Conservation (phyloP, 2,329 filamentous ascomycete species). For the Penicillium sp. region DNA sequence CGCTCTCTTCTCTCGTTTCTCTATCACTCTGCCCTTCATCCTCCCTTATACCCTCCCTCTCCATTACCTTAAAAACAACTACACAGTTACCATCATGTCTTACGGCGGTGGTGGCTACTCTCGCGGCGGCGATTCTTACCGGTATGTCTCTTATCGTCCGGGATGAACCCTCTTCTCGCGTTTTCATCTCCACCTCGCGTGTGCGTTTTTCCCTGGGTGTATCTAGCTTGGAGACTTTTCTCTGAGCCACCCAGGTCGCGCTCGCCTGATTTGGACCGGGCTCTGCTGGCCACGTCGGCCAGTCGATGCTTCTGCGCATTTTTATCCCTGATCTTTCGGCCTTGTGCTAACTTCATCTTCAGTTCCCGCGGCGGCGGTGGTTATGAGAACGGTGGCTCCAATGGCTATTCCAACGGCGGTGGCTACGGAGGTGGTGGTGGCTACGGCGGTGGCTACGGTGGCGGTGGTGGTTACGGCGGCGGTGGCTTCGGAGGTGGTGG, state of each 20-base stretch:
- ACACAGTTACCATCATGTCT: conserved; percentile 62
- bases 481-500: conserved; percentile 69
- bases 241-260: neutral
- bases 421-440: conserved; percentile 37
- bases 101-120: conserved; percentile 62
- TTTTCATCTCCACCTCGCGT: conserved; percentile 4
- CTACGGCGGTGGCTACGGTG: conserved; percentile 37
- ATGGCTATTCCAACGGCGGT: conserved; percentile 38
- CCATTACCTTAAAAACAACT: neutral
- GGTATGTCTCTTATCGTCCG: conserved; percentile 34
- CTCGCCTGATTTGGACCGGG: neutral
- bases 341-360: conserved; percentile 16
- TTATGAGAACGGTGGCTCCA: conserved; percentile 57
- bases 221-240: neutral
- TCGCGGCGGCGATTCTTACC: conserved; percentile 61
- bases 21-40: conserved; percentile 1
- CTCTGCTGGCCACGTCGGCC: neutral
- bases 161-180: neutral
- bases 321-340: neutral
- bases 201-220: neutral
- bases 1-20: conserved; percentile 11
- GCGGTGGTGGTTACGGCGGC: conserved; percentile 39
- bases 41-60: neutral
- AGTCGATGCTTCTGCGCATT: neutral
- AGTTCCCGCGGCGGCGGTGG: conserved; percentile 45